These are phyloP conservation scores for Rhizopus delemar DNA, from an alignment of 371 early-diverging fungal species.

Conservation along the genomic window DNA sequence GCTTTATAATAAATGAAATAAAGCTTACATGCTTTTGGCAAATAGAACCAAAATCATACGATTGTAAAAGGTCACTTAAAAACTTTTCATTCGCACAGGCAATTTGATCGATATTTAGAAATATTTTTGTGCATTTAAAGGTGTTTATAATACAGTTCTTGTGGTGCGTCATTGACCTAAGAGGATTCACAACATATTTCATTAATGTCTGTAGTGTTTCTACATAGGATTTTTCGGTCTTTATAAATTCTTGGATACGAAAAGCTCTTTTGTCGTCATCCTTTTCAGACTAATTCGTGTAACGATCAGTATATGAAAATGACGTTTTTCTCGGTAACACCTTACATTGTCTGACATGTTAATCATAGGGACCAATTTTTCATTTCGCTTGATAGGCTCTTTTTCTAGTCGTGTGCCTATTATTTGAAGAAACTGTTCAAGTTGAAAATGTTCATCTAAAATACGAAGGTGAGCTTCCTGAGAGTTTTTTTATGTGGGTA, in stretches of 20 bases:
- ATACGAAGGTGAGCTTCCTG: not conserved
- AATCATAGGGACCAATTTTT: not conserved
- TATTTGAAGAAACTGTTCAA: conserved; percentile 28
- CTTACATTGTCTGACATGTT: not conserved
- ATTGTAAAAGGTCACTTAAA: conserved; percentile 27
- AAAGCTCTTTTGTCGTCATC: conserved; percentile 36
- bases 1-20: not conserved
- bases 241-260: conserved; percentile 43
- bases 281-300: conserved; percentile 11
- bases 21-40: conserved; percentile 47
- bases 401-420: conserved; percentile 16
- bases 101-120: conserved; percentile 48
- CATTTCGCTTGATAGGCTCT: not conserved
- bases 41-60: conserved; percentile 36
- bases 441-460: conserved; percentile 23
- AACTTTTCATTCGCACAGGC: conserved; percentile 33
- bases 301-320: not conserved
- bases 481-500: not conserved
- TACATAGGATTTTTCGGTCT: conserved; percentile 45
- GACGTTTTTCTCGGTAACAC: not conserved
- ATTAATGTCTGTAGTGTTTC: conserved; percentile 36
- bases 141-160: conserved; percentile 37
- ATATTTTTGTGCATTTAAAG: conserved; percentile 44
- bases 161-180: conserved; percentile 23
- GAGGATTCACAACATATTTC: conserved; percentile 34